phyloP scores from a whole-genome alignment of 2,329 filamentous ascomycete genomes.

The Graphilbum fragrans region DNA sequence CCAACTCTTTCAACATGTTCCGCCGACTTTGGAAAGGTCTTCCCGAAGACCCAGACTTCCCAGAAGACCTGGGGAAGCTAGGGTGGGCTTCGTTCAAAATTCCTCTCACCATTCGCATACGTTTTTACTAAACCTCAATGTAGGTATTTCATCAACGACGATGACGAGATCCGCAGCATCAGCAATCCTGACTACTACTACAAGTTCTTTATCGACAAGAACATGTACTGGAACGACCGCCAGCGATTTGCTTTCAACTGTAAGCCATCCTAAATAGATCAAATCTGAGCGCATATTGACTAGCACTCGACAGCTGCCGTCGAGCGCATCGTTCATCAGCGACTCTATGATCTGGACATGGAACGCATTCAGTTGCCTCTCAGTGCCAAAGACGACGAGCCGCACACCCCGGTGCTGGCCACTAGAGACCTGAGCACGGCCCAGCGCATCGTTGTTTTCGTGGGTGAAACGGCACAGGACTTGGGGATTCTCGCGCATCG shows the following conservation, averaged over 20 bases:
- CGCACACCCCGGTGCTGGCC: conserved; percentile 59
- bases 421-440: conserved; percentile 38
- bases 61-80: conserved; percentile 52
- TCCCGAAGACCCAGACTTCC: conserved; percentile 57
- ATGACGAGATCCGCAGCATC: conserved; percentile 63
- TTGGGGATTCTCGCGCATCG: conserved; percentile 66
- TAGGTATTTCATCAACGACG: conserved; percentile 68
- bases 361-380: conserved; percentile 50
- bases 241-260: conserved; percentile 66
- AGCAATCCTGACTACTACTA: conserved; percentile 57
- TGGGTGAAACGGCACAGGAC: conserved; percentile 61
- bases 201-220: conserved; percentile 61
- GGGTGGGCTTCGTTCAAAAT: no score
- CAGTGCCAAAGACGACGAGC: conserved; percentile 27
- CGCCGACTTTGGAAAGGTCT: conserved; percentile 55
- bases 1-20: conserved; percentile 48
- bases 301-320: conserved; percentile 53
- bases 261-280: conserved; percentile 22
- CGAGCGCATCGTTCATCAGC: conserved; percentile 44
- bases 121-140: no score
- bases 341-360: conserved; percentile 51
- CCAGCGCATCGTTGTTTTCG: conserved; percentile 57
- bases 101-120: no score
- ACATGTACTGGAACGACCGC: conserved; percentile 63
- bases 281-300: no score